These are phyloP conservation scores for Torrubiellomyces zombiae DNA, from an alignment of 2,329 filamentous ascomycete genomes.

Conservation along the genomic window DNA sequence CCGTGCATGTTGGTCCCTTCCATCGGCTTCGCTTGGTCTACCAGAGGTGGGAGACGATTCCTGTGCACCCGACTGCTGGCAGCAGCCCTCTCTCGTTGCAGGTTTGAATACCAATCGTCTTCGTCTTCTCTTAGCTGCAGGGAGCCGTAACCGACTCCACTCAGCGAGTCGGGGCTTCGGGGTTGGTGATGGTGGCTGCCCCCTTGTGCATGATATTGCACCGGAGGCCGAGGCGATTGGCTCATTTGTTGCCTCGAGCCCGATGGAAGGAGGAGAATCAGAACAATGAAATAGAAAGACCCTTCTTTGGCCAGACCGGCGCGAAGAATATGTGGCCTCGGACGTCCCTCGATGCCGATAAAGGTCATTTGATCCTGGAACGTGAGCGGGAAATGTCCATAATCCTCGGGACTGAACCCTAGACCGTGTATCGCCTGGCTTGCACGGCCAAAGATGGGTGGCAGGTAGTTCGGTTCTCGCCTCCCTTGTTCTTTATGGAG, in stretches of 20 bases:
- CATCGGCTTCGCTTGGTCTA: too few species aligned
- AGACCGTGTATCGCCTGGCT: constrained; percentile 37
- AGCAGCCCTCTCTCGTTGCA: too few species aligned
- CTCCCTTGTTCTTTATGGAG: constrained; percentile 40
- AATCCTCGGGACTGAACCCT: constrained; percentile 35
- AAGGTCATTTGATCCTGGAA: constrained; percentile 40
- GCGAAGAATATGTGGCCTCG: constrained; percentile 30
- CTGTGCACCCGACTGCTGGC: too few species aligned
- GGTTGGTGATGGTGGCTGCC: too few species aligned
- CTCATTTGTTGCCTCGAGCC: constrained; percentile 28
- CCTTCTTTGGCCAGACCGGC: constrained; percentile 42
- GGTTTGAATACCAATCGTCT: too few species aligned
- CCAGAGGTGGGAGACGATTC: too few species aligned
- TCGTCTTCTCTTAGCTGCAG: too few species aligned
- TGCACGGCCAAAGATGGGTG: constrained; percentile 42
- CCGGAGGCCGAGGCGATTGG: too few species aligned
- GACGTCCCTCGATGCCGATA: constrained; percentile 31
- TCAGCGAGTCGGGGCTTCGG: too few species aligned
- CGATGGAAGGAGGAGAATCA: constrained; percentile 26
- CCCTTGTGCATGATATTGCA: too few species aligned
- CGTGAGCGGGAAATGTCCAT: constrained; percentile 33
- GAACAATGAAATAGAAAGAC: constrained; percentile 44
- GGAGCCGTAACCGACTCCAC: too few species aligned
- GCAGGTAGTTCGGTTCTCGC: constrained; percentile 45
- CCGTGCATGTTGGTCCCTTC: too few species aligned